These are phyloP conservation scores for Isabelozyma rhagii DNA, from an alignment of 805 yeast species.

Conservation along the genomic window DNA sequence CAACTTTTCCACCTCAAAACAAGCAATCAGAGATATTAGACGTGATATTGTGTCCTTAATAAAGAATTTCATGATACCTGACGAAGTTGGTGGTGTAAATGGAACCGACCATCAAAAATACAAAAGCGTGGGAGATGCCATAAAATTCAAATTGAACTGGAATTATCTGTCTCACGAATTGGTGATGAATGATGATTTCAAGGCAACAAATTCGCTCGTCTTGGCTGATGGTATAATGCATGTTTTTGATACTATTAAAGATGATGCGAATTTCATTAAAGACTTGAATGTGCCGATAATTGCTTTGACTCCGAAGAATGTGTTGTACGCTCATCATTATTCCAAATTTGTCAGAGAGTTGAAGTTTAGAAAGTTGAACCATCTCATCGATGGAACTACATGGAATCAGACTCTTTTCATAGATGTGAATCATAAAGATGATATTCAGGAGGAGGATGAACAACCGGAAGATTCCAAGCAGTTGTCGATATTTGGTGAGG, in stretches of 20 bases:
- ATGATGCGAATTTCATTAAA: conserved; percentile 14
- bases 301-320: conserved; percentile 30
- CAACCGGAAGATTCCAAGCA: conserved; percentile 1
- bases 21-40: conserved; percentile 28
- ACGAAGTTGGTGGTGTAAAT: conserved; percentile 25
- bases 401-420: conserved; percentile 62
- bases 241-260: conserved; percentile 16
- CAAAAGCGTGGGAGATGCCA: conserved; percentile 6
- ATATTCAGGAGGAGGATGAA: conserved; percentile 19
- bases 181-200: conserved; percentile 15
- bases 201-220: conserved; percentile 11
- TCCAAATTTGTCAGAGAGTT: conserved; percentile 68
- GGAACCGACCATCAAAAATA: conserved; percentile 10
- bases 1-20: conserved; percentile 21
- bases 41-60: conserved; percentile 25
- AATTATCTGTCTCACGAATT: conserved; percentile 8
- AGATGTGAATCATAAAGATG: conserved; percentile 34
- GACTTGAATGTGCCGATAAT: conserved; percentile 18
- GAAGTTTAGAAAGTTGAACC: conserved; percentile 52
- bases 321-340: conserved; percentile 43
- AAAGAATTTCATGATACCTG: conserved; percentile 21
- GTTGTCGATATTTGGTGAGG: conserved; percentile 6
- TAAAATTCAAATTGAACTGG: conserved; percentile 11
- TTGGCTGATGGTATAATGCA: conserved; percentile 35
- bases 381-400: conserved; percentile 53